Percentiles rank a stretch among this genome's conserved stretches.
Evolutionary conservation across 176 grass and related monocot species (phyloP).

Genomic region (Triticum timopheevii): DNA sequence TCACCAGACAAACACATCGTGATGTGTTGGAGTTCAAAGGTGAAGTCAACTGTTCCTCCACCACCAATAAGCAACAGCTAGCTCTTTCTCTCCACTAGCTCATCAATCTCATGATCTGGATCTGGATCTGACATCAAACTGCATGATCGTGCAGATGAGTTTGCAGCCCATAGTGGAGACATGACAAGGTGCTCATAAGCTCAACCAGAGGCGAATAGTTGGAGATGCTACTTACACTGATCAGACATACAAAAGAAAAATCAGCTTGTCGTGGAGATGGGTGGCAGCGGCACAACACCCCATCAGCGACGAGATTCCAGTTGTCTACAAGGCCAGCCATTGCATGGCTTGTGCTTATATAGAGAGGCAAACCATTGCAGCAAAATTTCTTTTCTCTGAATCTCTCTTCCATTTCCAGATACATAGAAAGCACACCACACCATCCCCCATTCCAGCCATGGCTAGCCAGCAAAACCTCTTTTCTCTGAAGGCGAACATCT

Average conservation of each 20-base stretch:
- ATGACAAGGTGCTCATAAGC: background rate
- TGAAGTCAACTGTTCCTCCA: background rate
- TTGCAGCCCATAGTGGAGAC: background rate
- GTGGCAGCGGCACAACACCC: background rate
- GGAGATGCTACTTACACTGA: background rate
- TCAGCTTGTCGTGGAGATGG: constrained; percentile 15
- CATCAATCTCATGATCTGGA: background rate
- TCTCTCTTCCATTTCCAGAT: constrained; percentile 19
- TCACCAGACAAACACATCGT: background rate
- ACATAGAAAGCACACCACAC: background rate
- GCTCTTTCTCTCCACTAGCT: background rate
- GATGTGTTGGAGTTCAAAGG: background rate
- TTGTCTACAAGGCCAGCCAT: background rate
- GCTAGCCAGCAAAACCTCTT: constrained; percentile 34
- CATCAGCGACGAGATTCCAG: background rate
- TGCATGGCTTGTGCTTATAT: constrained; percentile 14
- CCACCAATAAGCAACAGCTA: background rate
- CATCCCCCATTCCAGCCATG: constrained; percentile 19
- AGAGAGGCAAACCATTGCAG: constrained; percentile 12
- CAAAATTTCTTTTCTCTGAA: background rate
- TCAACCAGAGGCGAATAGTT: background rate
- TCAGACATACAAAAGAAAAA: background rate
- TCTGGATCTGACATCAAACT: background rate
- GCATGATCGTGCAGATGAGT: background rate
- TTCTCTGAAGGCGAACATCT: background rate